Conservation (phyloP, 1,284 basidiomycete species). For the Melampsora medusae region DNA sequence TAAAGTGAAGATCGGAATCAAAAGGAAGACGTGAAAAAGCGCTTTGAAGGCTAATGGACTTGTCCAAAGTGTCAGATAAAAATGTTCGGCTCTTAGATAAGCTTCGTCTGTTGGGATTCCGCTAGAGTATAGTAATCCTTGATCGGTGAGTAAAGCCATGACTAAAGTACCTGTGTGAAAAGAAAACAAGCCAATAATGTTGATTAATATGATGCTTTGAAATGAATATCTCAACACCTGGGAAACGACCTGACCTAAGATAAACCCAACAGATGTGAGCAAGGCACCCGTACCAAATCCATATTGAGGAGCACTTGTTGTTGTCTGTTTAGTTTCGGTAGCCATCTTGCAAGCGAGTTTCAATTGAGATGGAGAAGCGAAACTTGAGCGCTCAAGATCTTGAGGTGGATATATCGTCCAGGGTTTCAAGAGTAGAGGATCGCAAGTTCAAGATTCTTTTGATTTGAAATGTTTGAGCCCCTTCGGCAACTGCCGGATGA, state of each 20-base stretch:
- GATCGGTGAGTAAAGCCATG: conserved; percentile 18
- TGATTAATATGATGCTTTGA: too few relatives aligned
- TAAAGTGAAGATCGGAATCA: conserved; percentile 25
- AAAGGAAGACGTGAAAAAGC: conserved; percentile 23
- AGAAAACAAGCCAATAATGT: too few relatives aligned
- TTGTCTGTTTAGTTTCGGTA: not conserved
- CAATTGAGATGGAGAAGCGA: not conserved
- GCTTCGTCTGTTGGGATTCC: conserved; percentile 21
- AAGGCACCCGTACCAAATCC: conserved; percentile 1
- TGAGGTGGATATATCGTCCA: too few relatives aligned
- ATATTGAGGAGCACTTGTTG: not conserved
- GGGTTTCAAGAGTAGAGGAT: too few relatives aligned
- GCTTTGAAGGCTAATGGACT: conserved; percentile 24
- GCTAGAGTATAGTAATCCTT: conserved; percentile 23
- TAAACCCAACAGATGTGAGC: conserved; percentile 6
- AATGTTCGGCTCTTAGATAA: conserved; percentile 23
- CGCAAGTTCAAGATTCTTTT: too few relatives aligned
- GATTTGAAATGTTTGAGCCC: too few relatives aligned
- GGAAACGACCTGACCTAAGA: not conserved
- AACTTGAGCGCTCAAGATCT: too few relatives aligned
- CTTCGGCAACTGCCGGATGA: too few relatives aligned
- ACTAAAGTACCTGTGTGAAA: conserved; percentile 26
- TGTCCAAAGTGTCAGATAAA: conserved; percentile 31
- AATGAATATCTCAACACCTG: too few relatives aligned
- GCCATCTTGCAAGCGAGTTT: not conserved